Conservation (phyloP, 345 rosid species). For the Balakata baccata region DNA sequence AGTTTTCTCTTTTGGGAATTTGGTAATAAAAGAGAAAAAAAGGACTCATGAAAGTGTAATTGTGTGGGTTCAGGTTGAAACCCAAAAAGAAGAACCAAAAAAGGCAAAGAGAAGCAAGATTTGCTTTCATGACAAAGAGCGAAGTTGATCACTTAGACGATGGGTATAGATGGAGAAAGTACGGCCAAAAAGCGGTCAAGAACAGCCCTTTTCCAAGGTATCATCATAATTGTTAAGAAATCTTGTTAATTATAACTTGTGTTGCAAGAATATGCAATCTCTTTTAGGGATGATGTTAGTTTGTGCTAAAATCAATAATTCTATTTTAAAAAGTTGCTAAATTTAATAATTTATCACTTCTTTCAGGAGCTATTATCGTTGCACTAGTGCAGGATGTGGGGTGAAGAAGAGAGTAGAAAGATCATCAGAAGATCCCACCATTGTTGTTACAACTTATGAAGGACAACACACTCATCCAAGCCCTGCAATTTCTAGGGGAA, state of each 20-base stretch:
- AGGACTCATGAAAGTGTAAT: conserved; percentile 8
- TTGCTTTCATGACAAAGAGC: conserved; percentile 96
- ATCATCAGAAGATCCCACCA: conserved; percentile 70
- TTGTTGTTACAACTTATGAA: conserved; percentile 92
- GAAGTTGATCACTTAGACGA: conserved; percentile 96
- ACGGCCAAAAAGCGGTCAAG: conserved; percentile 97
- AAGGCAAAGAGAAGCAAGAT: conserved; percentile 72
- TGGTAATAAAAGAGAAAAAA: background rate
- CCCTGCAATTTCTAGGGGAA: conserved; percentile 71
- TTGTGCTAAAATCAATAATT: too few species aligned
- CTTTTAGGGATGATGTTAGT: background rate
- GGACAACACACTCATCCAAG: conserved; percentile 81
- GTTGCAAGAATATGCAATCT: conserved; percentile 11
- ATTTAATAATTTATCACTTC: background rate
- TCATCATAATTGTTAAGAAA: background rate
- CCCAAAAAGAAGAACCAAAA: conserved; percentile 83
- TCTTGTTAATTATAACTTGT: conserved; percentile 8
- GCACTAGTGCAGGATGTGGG: conserved; percentile 88
- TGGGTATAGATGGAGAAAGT: conserved; percentile 96
- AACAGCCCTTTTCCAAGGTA: conserved; percentile 98
- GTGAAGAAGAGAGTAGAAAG: conserved; percentile 99
- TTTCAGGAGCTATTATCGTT: conserved; percentile 93
- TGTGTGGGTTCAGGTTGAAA: conserved; percentile 56
- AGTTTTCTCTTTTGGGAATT: too few species aligned
- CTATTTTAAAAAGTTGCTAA: too few species aligned